Evolutionary conservation across 805 yeast species (phyloP).

Genomic region (Millerozyma acaciae): DNA sequence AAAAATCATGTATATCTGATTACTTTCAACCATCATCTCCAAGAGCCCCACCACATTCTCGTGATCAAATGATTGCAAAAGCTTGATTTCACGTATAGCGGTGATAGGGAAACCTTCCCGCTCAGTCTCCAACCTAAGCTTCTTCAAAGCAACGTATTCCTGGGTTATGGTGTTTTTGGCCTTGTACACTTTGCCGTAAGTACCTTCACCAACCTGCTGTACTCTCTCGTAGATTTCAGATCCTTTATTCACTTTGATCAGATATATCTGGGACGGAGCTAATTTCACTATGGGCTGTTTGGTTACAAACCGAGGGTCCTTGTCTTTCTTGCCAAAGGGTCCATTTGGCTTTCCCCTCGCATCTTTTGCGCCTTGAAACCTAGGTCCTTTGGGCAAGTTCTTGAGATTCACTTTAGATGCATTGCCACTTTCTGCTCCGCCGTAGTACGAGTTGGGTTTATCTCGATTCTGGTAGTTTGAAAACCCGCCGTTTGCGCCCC

Average conservation of each 20-base stretch:
- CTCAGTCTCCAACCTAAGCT: slow-evolving; percentile 78
- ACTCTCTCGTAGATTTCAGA: slow-evolving; percentile 59
- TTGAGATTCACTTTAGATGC: slow-evolving; percentile 5
- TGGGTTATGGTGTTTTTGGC: slow-evolving; percentile 69
- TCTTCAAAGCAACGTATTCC: slow-evolving; percentile 79
- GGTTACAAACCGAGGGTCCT: not conserved
- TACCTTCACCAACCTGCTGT: slow-evolving; percentile 97
- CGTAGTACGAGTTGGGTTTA: slow-evolving; percentile 4
- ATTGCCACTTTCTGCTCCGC: slow-evolving; percentile 4
- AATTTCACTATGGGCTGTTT: slow-evolving; percentile 13
- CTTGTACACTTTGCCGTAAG: slow-evolving; percentile 93
- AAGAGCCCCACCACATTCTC: slow-evolving; percentile 73
- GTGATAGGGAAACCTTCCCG: slow-evolving; percentile 96
- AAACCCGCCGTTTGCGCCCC: slow-evolving; percentile 7
- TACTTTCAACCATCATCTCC: slow-evolving; percentile 85
- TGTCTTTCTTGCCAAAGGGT: slow-evolving; percentile 2
- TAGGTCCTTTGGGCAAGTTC: slow-evolving; percentile 12
- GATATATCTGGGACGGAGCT: slow-evolving; percentile 28
- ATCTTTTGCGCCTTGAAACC: slow-evolving; percentile 3
- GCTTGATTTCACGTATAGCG: slow-evolving; percentile 84
- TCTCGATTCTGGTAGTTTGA: slow-evolving; percentile 8
- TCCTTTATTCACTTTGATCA: slow-evolving; percentile 23
- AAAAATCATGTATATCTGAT: slow-evolving; percentile 80
- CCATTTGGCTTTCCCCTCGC: slow-evolving; percentile 2
- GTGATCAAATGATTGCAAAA: slow-evolving; percentile 80